Percentiles rank a stretch among this genome's conserved stretches.
phyloP scores from a whole-genome alignment of 306 rosid genomes.

The Cucurbita argyrosperma region DNA sequence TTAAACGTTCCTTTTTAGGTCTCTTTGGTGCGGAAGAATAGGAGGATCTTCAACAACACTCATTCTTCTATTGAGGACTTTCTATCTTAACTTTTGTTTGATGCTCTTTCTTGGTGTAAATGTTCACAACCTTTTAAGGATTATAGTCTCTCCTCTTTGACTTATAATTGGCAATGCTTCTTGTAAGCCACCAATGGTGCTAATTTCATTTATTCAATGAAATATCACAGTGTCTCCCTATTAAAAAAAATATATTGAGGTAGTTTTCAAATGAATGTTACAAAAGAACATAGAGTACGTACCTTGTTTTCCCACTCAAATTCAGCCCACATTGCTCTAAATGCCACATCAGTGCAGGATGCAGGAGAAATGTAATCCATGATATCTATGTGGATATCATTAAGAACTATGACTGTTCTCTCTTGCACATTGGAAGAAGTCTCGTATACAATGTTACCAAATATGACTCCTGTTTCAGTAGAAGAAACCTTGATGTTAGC shows the following conservation, averaged over 20 bases:
- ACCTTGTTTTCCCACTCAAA: slow-evolving; percentile 99
- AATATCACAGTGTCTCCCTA: not conserved
- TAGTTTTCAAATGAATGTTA: slow-evolving; percentile 7
- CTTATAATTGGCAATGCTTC: not conserved
- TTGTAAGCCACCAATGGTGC: not conserved
- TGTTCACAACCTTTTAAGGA: not conserved
- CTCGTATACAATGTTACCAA: slow-evolving; percentile 93
- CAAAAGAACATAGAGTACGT: slow-evolving; percentile 5
- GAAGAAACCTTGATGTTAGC: slow-evolving; percentile 98
- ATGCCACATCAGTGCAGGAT: slow-evolving; percentile 77
- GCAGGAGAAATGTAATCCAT: slow-evolving; percentile 99
- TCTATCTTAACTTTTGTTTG: not conserved
- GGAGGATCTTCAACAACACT: not conserved
- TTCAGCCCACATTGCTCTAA: slow-evolving; percentile 99
- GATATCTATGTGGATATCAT: slow-evolving; percentile 98
- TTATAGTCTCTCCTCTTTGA: not conserved
- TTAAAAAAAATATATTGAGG: not conserved
- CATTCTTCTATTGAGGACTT: not conserved
- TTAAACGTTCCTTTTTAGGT: not conserved
- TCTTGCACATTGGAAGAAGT: slow-evolving; percentile 82
- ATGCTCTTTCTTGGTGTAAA: not conserved
- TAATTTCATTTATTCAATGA: not conserved
- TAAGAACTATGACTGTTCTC: slow-evolving; percentile 85
- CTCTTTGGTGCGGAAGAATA: not conserved
- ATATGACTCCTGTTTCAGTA: slow-evolving; percentile 93